Evolutionary conservation across 768 basidiomycete genomes (phyloP).

Genomic region (Mycena galopus): DNA sequence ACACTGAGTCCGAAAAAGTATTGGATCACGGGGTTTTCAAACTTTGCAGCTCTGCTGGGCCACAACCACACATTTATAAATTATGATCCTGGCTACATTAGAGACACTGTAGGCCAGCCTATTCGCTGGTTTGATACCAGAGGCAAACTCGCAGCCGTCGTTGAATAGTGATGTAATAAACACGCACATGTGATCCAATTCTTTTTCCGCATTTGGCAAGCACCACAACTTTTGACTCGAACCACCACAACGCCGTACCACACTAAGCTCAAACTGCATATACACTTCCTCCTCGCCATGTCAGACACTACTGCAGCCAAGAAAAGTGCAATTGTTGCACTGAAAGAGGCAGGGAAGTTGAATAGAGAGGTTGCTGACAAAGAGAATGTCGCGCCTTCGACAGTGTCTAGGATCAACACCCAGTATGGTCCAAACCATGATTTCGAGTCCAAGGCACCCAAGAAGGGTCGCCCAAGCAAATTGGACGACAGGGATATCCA

Average conservation of each 20-base stretch:
- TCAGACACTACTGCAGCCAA: neutral
- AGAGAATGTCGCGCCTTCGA: neutral
- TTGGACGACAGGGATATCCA: too few relatives aligned
- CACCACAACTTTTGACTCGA: too few relatives aligned
- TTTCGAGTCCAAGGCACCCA: neutral
- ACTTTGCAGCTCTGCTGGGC: neutral
- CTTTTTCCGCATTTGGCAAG: too few relatives aligned
- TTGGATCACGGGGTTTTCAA: neutral
- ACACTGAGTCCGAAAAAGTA: slow-evolving; percentile 3
- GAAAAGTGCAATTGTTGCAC: neutral
- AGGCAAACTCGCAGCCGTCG: neutral
- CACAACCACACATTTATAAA: neutral
- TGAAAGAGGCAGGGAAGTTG: too few relatives aligned
- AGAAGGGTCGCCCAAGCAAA: too few relatives aligned
- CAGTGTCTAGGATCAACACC: neutral
- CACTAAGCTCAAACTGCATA: neutral
- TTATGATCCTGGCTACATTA: neutral
- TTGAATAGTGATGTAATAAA: neutral
- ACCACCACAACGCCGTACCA: neutral
- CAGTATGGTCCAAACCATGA: neutral
- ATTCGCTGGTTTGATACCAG: neutral
- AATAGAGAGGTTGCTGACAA: neutral
- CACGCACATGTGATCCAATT: too few relatives aligned
- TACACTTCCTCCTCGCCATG: neutral
- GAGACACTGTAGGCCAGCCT: neutral